Base-by-base conservation (phyloP, 345 rosid genomes). In the Dipteronia sinensis region DNA sequence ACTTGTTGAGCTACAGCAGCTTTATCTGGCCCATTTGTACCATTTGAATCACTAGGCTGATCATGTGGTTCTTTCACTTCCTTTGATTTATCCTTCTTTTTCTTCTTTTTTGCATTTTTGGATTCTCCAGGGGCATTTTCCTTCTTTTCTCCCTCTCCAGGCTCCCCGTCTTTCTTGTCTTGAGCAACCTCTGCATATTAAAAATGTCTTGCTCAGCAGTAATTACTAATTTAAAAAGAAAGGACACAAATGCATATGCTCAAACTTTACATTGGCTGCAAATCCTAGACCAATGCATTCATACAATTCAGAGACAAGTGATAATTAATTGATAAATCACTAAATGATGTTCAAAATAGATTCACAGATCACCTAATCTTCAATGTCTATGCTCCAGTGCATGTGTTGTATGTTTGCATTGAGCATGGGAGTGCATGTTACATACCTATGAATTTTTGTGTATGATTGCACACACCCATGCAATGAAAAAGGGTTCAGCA, bases 61-160 rank as follows among this genome's bases (percentile, higher is more conserved):
- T 85, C 86, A 67, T 82, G 88, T 17, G 77, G 6, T 38, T 88
- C 94, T 72, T 87, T 88, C 3, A 61, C 82, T 53, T 87, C 92
- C 82, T 83, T 89, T 17, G 77, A 83, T 78, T 79, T 79, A 1
- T 86, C 88, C 85, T 83, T 87, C 86, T 88, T 86, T 78, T 88
- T 90, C 87, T 90, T 90, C 89, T 90, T 90, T 67, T 87, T 90
- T 10, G 91, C 83, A 58, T 29, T 83, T 80, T 89, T 90, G 72
- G 85, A 77, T 86, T 87, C 94, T 3, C 88, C 88, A 7, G 79
- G 63, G 16, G 85, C 80, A 83, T 47, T 84, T 58, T 88, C 90
- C 82, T 87, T 85, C 87, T 83, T 86, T 58, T 81, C 89, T 40
- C 31, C 90, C 53, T 85, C 87, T 61, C 77, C 84, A 62, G 34